phyloP scores from a whole-genome alignment of 371 early-diverging fungal genomes.

The Mucor irregularis region DNA sequence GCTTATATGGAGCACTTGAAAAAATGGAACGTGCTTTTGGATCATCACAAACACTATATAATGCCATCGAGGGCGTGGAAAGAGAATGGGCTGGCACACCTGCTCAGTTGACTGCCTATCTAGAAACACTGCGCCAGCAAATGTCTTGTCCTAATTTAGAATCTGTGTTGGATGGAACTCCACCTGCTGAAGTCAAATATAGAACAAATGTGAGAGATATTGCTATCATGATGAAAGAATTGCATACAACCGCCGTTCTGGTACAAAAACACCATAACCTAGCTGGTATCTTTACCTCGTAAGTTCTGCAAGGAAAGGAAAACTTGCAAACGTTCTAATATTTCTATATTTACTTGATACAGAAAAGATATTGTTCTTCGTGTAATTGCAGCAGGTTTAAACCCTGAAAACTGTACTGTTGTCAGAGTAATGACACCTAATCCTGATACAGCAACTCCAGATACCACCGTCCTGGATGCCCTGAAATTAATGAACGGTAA shows the following conservation, averaged over 20 bases:
- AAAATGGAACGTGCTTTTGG: constrained; percentile 89
- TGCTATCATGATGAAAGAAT: constrained; percentile 84
- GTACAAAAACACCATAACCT: constrained; percentile 78
- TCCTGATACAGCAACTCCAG: constrained; percentile 82
- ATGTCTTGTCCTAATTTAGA: constrained; percentile 89
- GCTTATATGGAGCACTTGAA: constrained; percentile 89
- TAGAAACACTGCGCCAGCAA: constrained; percentile 71
- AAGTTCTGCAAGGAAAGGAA: too few species aligned
- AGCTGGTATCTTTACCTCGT: constrained; percentile 87
- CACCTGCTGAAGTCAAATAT: constrained; percentile 75
- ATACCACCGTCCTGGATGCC: constrained; percentile 85
- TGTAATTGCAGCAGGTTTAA: constrained; percentile 89
- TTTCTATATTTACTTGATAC: background rate
- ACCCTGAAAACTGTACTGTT: constrained; percentile 85
- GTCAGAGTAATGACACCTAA: constrained; percentile 96
- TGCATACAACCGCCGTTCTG: constrained; percentile 88
- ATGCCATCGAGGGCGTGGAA: constrained; percentile 89
- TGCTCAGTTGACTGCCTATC: constrained; percentile 62
- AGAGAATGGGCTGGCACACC: constrained; percentile 57
- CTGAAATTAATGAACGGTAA: constrained; percentile 88
- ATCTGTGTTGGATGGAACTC: constrained; percentile 73
- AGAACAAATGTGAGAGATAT: constrained; percentile 88
- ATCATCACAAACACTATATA: constrained; percentile 76
- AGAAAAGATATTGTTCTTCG: constrained; percentile 86
- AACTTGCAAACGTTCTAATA: too few species aligned